Percentiles rank a stretch among this genome's conserved stretches.
phyloP scores from a whole-genome alignment of 139 green algal genomes.

The Chlamydomonas sphaeroides region DNA sequence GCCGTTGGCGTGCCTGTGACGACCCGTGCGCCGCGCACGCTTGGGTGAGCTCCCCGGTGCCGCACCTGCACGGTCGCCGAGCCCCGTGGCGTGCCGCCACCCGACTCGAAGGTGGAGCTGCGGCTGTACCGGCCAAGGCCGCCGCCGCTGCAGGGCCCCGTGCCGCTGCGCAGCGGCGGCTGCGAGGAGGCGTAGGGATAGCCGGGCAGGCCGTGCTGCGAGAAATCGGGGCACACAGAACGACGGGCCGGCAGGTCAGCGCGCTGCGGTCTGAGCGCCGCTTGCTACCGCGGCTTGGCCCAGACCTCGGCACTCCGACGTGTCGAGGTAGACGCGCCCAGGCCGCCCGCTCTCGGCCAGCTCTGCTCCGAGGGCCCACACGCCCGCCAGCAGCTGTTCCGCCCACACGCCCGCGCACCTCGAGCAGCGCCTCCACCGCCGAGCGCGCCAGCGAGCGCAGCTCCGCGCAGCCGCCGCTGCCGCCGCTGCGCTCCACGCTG shows the following conservation, averaged over 20 bases:
- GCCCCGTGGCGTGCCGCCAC: not conserved
- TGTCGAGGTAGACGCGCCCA: no score
- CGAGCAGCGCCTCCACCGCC: slow-evolving; percentile 15
- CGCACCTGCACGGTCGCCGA: no score
- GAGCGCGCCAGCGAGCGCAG: slow-evolving; percentile 1
- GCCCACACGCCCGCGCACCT: not conserved
- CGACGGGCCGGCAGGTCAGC: not conserved
- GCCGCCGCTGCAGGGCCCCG: not conserved
- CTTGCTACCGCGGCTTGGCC: no score
- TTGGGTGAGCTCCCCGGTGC: no score
- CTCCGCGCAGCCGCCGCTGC: not conserved
- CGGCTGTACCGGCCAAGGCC: not conserved
- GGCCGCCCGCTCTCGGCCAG: no score
- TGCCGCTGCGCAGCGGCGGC: no score
- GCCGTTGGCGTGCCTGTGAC: no score
- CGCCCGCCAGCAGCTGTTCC: no score
- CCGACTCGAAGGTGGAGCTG: not conserved
- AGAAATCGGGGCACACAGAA: not conserved
- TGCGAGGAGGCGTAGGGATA: not conserved
- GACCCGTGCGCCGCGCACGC: no score
- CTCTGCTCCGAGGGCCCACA: no score
- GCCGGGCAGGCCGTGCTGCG: slow-evolving; percentile 25
- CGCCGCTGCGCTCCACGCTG: not conserved
- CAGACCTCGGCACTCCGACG: no score
- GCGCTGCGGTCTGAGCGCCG: no score